Evolutionary conservation across 2,329 filamentous ascomycete species (phyloP), one percentile per base, ranked within the genome.

Genomic region (Pseudofabraea citricarpa): DNA sequence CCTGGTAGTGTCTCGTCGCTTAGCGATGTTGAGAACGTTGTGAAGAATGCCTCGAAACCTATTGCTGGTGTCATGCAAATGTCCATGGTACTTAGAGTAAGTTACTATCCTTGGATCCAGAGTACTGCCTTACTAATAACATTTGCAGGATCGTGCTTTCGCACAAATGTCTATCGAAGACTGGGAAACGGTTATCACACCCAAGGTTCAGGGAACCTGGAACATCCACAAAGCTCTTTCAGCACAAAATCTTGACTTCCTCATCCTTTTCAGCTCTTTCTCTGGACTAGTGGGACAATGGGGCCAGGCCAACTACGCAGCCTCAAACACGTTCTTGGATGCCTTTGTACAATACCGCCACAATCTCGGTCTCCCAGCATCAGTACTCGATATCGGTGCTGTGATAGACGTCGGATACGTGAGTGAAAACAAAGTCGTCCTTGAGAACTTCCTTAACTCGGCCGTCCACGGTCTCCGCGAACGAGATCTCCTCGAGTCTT

Each of bases 311-410:
- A 62, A 56, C 21, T 70, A 70, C 40, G 54, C 60, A 10, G 57
- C 64, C 1, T 66, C 54, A 1, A 75, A 75, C 52, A 64, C 65
- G 23, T 75, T 69, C 59, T 61, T 73, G 12, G 64, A 71, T 26
- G 54, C 62, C 4, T 62, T 72, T 20, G 63, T 59, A 3, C 60
- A 64, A 18, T 60, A 70, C 47, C 64, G 72, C 3, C 59, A 61
- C 0, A 55, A 55, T 1, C 57, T 57, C 19, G 70, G 71, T 2
- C 56, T 73, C 2, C 61, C 68, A 3, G 72, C 69, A 19, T 64
- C 71, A 0, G 68, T 69, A 0, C 62, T 83, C 2, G 70, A 81
- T 51, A 61, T 82, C 12, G 75, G 75, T 0, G 67, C 68, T 2
- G 67, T 82, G 7, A 57, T 60, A 3, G 68, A 62, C 5, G 55